Base-by-base conservation (phyloP, 768 basidiomycete species). In the Zangia roseola region DNA sequence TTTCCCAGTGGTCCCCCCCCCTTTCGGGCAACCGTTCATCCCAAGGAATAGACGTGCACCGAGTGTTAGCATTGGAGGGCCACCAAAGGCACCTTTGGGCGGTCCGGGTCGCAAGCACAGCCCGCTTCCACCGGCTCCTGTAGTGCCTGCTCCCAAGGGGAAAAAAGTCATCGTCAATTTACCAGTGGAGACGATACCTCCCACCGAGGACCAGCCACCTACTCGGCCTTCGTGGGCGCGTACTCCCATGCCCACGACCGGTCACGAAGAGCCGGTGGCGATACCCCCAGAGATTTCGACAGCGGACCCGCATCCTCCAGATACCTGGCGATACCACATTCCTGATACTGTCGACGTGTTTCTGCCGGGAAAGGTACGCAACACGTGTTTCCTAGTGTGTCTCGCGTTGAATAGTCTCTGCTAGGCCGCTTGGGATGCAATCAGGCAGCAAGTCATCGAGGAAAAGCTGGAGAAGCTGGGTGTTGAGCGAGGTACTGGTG, bases 81-180 rank as follows among this genome's bases (percentile, higher is more conserved):
- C 91, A n/a, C 91, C 91, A 9, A 93, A 92, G 65, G 91, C 91
- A 1, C 78, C 82, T 1, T 70, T 93, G 3, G 91, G 91, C 16
- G 91, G 91, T 0, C 89, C 86, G 12, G 79, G 82, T 38, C 79
- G 86, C 38, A 92, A 88, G 69, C 75, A 83, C 43, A 87, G 83
- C 64, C 88, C 88, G 10, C 69, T 86, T 50, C 75, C 81, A 10
- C 61, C 64, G 13, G 48, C 55, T 10, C 62, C 66, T 52, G 67
- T 41, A 36, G 39, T 69, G 1, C 68, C 74, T 24, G 62, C 58
- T 43, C 52, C 45, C 24, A 89, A 88, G 68, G 60, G 65, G 23
- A 91, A 87, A 74, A 91, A 86, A 64, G 59, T 83, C 20, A 55
- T 73, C 16, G 82, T 93, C 54, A 89, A 84, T 50, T 68, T 93